Evolutionary conservation across 2,329 filamentous ascomycete species (phyloP), one percentile per base, ranked within the genome.

Genomic region (Microdochium trichocladiopsis): DNA sequence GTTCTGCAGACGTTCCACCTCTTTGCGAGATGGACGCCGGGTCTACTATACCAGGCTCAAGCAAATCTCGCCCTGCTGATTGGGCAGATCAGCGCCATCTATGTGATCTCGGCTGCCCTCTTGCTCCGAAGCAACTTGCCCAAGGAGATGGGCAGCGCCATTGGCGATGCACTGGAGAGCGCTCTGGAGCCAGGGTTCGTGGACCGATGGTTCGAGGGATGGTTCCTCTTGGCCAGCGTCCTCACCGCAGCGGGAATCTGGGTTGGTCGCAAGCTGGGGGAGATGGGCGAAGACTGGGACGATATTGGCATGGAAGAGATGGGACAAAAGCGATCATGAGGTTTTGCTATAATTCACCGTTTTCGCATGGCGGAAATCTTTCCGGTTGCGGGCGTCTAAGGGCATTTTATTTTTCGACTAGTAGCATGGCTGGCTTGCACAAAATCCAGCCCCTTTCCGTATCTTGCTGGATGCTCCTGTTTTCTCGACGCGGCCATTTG

Each of bases 1-100:
- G 90, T 89, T 18, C 74, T 92, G n/a, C 90, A 94, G 66, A 95
- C 90, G 0, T 88, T 93, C 60, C 84, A 87, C 58, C 78, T 95
- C 51, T 89, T 95, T 63, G 82, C 87, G 3, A 85, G 86, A 57
- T 87, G 89, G 72, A 78, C 84, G 9, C 90, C 90, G 0, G 76
- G 76, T 4, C 68, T 93, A n/a, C 72, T 91, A 10, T 82, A 84
- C 57, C 86, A 87, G 59, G 84, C 85, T 4, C 87, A 88, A 63
- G 87, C 87, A 10, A 91, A 91, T 62, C 76, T 94, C 33, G 88
- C 90, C 1, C 78, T 95, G 12, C 76, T 91, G 45, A 84, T 93
- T 33, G 87, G 84, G 4, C 90, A 95, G 68, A 84, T 95, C 47
- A 83, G 84, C 1, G 90, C 88, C 2, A 91, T 89, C 1, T 95